A percentile compares a stretch with the other conserved stretches of the same genome.
Conservation (phyloP, 257 asterid species). For the Petunia axillaris region DNA sequence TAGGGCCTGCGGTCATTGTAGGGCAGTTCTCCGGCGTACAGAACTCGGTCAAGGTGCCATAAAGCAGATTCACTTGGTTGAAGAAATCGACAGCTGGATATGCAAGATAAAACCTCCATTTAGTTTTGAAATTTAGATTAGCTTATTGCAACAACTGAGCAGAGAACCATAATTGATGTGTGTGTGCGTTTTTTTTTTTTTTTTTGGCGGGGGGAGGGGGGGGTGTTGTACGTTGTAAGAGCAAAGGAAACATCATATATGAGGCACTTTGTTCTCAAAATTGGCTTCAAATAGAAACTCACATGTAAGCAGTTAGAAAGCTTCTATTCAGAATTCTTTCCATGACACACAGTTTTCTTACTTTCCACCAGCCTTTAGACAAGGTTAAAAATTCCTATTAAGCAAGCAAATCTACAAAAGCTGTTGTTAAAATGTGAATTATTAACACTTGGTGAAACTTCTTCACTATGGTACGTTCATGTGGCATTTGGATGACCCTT, state of each 20-base stretch:
- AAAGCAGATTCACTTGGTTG: constrained; percentile 95
- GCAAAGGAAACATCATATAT: neutral
- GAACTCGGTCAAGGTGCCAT: constrained; percentile 93
- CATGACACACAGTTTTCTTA: neutral
- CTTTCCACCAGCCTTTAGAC: constrained; percentile 15
- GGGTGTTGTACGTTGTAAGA: neutral
- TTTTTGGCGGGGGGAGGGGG: no score
- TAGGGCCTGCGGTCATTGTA: constrained; percentile 96
- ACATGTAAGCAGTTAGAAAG: constrained; percentile 1
- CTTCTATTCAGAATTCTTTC: neutral
- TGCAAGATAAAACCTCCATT: constrained; percentile 36
- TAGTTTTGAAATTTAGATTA: constrained; percentile 31
- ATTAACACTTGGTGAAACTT: neutral
- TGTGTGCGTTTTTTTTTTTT: neutral
- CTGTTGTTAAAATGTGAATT: neutral
- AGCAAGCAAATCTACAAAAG: neutral
- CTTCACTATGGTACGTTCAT: neutral
- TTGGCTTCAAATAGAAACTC: neutral
- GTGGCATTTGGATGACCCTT: constrained; percentile 3
- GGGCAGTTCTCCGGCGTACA: constrained; percentile 93
- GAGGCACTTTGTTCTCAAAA: neutral
- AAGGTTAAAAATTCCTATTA: neutral
- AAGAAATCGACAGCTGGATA: constrained; percentile 93
- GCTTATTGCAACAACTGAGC: constrained; percentile 20
- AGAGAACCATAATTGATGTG: neutral